These are phyloP conservation scores for Mycena vitilis DNA, from an alignment of 768 basidiomycete species.

Conservation along the genomic window DNA sequence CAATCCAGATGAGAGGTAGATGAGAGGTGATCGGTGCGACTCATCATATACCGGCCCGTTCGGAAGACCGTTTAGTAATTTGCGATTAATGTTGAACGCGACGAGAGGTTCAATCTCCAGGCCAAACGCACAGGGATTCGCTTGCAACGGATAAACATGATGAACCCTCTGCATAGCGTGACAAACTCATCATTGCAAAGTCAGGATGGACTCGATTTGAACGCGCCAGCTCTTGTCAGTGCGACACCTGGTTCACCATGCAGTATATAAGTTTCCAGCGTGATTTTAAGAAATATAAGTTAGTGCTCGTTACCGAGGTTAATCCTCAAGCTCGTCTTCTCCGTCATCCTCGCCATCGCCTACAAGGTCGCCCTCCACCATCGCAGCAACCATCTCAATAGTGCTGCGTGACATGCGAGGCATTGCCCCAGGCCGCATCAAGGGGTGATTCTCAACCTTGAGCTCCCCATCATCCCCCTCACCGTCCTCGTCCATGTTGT, in stretches of 20 bases:
- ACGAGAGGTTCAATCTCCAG: too few relatives aligned
- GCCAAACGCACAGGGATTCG: too few relatives aligned
- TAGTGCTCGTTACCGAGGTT: conserved; percentile 27
- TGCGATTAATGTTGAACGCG: too few relatives aligned
- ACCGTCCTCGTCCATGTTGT: conserved; percentile 49
- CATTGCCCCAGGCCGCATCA: conserved; percentile 74
- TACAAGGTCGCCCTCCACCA: conserved; percentile 66
- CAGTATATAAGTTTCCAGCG: too few relatives aligned
- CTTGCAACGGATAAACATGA: too few relatives aligned
- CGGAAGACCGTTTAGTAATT: too few relatives aligned
- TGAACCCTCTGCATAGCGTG: too few relatives aligned
- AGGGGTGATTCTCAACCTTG: conserved; percentile 67
- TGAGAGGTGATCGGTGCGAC: too few relatives aligned
- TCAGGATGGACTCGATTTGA: too few relatives aligned
- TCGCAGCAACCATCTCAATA: conserved; percentile 72
- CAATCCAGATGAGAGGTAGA: too few relatives aligned
- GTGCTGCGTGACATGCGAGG: conserved; percentile 75
- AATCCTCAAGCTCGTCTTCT: conserved; percentile 65
- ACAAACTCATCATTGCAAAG: too few relatives aligned
- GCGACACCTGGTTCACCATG: background rate
- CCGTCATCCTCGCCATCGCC: conserved; percentile 56
- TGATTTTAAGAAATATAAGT: background rate
- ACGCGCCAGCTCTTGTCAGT: background rate
- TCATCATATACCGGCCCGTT: too few relatives aligned
- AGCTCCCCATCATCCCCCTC: conserved; percentile 61